Evolutionary conservation across 192 early-diverging fungal species (phyloP).

Genomic region (Entomortierella parvispora): DNA sequence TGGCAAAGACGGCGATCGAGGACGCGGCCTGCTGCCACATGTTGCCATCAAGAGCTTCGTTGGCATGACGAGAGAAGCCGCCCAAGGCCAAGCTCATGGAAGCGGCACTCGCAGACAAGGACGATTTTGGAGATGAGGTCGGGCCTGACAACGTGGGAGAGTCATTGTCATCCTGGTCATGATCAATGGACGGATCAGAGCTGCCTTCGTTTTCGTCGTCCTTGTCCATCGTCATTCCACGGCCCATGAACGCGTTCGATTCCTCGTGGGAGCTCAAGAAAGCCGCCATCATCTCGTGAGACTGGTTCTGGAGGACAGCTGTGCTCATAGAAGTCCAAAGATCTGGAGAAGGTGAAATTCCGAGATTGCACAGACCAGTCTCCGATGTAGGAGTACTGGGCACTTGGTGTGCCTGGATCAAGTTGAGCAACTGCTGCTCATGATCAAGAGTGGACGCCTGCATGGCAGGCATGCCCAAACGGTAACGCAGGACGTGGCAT

Average conservation of each 20-base stretch:
- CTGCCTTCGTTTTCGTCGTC: slow-evolving; percentile 4
- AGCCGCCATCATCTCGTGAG: slow-evolving; percentile 21
- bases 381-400: not conserved
- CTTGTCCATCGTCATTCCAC: slow-evolving; percentile 12
- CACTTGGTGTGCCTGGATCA: slow-evolving; percentile 17
- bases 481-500: slow-evolving; percentile 59
- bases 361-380: not conserved
- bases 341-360: not conserved
- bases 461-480: slow-evolving; percentile 36
- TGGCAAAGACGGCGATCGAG: slow-evolving; percentile 33
- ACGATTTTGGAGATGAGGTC: slow-evolving; percentile 5
- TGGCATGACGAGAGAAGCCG: not conserved
- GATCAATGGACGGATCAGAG: not conserved
- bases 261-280: slow-evolving; percentile 30
- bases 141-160: slow-evolving; percentile 1
- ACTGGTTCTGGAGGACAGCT: slow-evolving; percentile 14
- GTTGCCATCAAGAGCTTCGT: slow-evolving; percentile 20
- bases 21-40: slow-evolving; percentile 21
- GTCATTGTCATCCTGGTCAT: not conserved
- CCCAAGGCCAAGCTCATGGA: slow-evolving; percentile 1
- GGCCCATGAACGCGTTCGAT: slow-evolving; percentile 22
- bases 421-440: slow-evolving; percentile 32
- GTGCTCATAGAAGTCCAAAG: slow-evolving; percentile 11
- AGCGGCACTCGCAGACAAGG: slow-evolving; percentile 4
- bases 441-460: slow-evolving; percentile 34